A percentile compares a stretch with the other conserved stretches of the same genome.
phyloP scores from a whole-genome alignment of 2,329 filamentous ascomycete species.

The Didymella keratinophila region DNA sequence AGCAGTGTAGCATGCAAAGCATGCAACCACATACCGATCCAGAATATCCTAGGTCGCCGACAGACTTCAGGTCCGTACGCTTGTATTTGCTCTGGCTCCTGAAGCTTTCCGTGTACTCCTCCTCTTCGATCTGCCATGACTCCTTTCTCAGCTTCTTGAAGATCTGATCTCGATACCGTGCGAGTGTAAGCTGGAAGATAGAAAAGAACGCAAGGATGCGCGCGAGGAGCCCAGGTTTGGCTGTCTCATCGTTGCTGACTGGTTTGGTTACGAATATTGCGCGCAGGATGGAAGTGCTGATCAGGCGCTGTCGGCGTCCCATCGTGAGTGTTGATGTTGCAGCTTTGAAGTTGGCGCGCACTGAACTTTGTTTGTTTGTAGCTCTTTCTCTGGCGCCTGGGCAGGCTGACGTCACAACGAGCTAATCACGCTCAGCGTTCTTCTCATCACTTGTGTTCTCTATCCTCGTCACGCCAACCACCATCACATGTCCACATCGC shows the following conservation, averaged over 20 bases:
- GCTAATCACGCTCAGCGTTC: conserved; percentile 11
- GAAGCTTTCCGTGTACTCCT: conserved; percentile 64
- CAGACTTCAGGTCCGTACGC: conserved; percentile 58
- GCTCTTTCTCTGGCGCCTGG: conserved; percentile 1
- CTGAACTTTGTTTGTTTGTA: conserved; percentile 7
- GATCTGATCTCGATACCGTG: conserved; percentile 56
- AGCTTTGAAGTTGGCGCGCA: conserved; percentile 2
- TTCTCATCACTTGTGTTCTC: conserved; percentile 1
- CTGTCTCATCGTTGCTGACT: conserved; percentile 28
- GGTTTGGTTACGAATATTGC: conserved; percentile 44
- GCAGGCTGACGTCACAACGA: conserved; percentile 13
- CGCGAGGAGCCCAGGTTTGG: conserved; percentile 47
- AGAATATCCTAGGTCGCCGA: conserved; percentile 76
- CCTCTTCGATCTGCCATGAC: conserved; percentile 62
- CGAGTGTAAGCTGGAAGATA: conserved; percentile 59
- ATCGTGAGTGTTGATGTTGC: conserved; percentile 31
- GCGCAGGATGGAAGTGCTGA: conserved; percentile 49
- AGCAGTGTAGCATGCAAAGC: conserved; percentile 7
- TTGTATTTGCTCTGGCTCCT: conserved; percentile 51
- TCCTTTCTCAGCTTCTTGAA: conserved; percentile 62
- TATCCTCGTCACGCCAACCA: conserved; percentile 8
- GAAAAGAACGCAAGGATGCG: conserved; percentile 63
- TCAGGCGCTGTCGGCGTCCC: conserved; percentile 47
- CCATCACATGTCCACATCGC: neutral
- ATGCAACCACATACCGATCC: conserved; percentile 64